These are phyloP conservation scores for Gaeumannomyces sp. DNA, from an alignment of 2,329 filamentous ascomycete species.

Conservation along the genomic window DNA sequence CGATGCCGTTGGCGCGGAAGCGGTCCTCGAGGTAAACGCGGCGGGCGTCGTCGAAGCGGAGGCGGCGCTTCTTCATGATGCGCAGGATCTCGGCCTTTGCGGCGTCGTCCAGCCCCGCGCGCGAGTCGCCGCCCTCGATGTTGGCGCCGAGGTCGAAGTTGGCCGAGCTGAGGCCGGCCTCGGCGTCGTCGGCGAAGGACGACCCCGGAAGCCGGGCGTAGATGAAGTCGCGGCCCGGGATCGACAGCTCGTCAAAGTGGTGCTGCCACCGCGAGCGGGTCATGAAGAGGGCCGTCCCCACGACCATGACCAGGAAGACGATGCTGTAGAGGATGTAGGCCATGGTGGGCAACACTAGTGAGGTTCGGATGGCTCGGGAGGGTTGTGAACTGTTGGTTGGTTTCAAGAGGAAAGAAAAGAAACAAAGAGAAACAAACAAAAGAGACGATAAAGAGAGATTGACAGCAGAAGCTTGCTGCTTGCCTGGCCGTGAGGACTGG, in stretches of 20 bases:
- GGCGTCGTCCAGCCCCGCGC: conserved; percentile 72
- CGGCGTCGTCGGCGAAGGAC: conserved; percentile 77
- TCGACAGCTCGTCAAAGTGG: conserved; percentile 45
- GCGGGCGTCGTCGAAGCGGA: conserved; percentile 88
- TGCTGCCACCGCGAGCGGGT: conserved; percentile 74
- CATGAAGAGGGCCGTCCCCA: conserved; percentile 72
- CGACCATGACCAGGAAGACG: conserved; percentile 63
- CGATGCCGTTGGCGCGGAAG: conserved; percentile 85
- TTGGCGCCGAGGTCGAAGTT: conserved; percentile 82
- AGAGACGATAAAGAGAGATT: not conserved
- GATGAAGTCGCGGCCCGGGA: conserved; percentile 52
- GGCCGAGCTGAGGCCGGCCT: conserved; percentile 75
- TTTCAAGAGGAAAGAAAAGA: conserved; percentile 5
- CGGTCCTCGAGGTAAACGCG: conserved; percentile 77
- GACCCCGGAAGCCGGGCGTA: conserved; percentile 74
- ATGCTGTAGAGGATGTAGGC: conserved; percentile 74
- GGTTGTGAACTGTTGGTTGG: conserved; percentile 3
- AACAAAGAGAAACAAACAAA: conserved; percentile 10
- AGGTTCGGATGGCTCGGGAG: conserved; percentile 2
- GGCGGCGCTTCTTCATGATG: conserved; percentile 81
- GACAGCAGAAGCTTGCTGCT: not conserved
- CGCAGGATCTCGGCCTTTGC: conserved; percentile 77
- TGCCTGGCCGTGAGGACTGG: not conserved
- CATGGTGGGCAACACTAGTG: conserved; percentile 44
- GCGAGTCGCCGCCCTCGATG: conserved; percentile 68